Percentiles rank a stretch among this genome's conserved stretches.
Conservation (phyloP, 371 early-diverging fungal genomes). For the Mucor piriformis region DNA sequence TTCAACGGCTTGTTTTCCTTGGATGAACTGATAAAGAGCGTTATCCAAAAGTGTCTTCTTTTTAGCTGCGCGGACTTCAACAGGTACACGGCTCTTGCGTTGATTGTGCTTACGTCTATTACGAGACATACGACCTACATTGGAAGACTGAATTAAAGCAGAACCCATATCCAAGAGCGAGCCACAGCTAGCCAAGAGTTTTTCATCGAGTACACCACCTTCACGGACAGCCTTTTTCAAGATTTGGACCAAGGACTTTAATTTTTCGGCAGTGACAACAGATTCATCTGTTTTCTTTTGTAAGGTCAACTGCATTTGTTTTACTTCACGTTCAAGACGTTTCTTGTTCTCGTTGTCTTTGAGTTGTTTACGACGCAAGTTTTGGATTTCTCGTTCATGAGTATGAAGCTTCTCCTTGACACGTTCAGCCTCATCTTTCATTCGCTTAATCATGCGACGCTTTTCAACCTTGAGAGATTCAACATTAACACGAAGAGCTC, state of each 20-base stretch:
- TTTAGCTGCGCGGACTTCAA: slow-evolving; percentile 37
- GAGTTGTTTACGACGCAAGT: slow-evolving; percentile 66
- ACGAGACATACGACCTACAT: slow-evolving; percentile 15
- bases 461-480: slow-evolving; percentile 76
- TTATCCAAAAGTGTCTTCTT: slow-evolving; percentile 64
- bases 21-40: slow-evolving; percentile 46
- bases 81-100: slow-evolving; percentile 10
- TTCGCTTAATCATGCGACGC: slow-evolving; percentile 74
- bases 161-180: slow-evolving; percentile 31
- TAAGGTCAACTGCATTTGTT: slow-evolving; percentile 57
- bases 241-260: slow-evolving; percentile 50
- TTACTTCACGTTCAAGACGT: slow-evolving; percentile 66
- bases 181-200: slow-evolving; percentile 26
- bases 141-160: slow-evolving; percentile 21
- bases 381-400: slow-evolving; percentile 76
- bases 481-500: slow-evolving; percentile 54
- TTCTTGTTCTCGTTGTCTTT: slow-evolving; percentile 67
- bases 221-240: slow-evolving; percentile 47
- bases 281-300: slow-evolving; percentile 58
- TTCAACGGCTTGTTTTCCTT: slow-evolving; percentile 48
- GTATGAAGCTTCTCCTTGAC: slow-evolving; percentile 64
- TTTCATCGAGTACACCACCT: slow-evolving; percentile 44
- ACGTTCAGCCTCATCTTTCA: slow-evolving; percentile 74
- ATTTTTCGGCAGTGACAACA: slow-evolving; percentile 56
- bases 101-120: slow-evolving; percentile 15